Percentiles rank a stretch among this genome's conserved stretches.
These are phyloP conservation scores for Meyerozyma sp. DNA, from an alignment of 1,139 yeast genomes.

Conservation along the genomic window DNA sequence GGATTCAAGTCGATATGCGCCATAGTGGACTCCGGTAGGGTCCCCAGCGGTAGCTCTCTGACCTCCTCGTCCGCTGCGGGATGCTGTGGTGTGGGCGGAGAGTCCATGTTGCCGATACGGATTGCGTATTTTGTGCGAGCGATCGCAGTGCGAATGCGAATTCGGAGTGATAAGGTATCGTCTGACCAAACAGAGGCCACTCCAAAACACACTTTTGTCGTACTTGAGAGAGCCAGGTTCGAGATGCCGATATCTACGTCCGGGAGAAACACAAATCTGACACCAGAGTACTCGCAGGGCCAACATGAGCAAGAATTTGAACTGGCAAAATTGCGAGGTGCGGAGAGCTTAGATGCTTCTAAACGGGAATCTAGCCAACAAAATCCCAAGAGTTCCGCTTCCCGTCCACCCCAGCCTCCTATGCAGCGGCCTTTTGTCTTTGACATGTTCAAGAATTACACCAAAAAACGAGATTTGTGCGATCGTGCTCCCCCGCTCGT, in stretches of 20 bases:
- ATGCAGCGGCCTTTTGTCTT: not conserved
- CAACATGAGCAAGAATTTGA: not conserved
- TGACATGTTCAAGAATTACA: constrained; percentile 1
- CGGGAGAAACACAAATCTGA: not conserved
- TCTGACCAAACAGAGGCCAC: not conserved
- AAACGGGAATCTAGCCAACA: not conserved
- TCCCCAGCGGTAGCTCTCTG: constrained; percentile 25
- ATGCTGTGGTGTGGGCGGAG: constrained; percentile 45
- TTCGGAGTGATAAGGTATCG: not conserved
- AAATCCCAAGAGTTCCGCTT: no score
- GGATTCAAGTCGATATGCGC: constrained; percentile 37
- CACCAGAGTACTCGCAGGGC: not conserved
- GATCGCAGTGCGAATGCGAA: not conserved
- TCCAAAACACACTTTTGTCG: not conserved
- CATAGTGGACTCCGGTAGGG: constrained; percentile 13
- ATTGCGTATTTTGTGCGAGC: not conserved
- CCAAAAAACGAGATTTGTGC: not conserved
- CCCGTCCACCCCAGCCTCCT: no score
- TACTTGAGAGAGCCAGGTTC: not conserved
- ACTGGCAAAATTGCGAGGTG: not conserved
- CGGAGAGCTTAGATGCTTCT: not conserved
- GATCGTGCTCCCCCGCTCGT: constrained; percentile 13
- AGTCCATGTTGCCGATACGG: not conserved
- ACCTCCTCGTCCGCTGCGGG: constrained; percentile 44
- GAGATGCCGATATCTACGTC: not conserved